Evolutionary conservation across 192 early-diverging fungal species (phyloP), one percentile per base, ranked within the genome.

Genomic region (Backusella circina): DNA sequence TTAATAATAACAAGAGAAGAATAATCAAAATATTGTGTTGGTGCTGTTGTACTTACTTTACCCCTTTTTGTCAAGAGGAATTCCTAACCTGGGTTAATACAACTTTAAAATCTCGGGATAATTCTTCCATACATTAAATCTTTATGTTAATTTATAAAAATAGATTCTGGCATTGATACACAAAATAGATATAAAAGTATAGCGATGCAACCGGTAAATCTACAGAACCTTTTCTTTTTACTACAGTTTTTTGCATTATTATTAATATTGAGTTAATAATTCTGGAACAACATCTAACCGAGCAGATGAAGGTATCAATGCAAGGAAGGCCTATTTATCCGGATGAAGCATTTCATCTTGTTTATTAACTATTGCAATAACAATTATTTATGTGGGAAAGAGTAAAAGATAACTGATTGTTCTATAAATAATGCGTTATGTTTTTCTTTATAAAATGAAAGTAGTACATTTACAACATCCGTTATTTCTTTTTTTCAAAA

Each of bases 211-310:
- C 28, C 26, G 23, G 23, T 61, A 61, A 61, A 61, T 28, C 8
- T 61, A 61, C 18, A 61, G 23, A 12, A 4, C 21, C 23, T 61
- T 61, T 51, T 4, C n/a, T n/a, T 8, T n/a, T 61, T 12, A 28
- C 28, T 4, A 28, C 54, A 61, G 10, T 26, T 10, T 28, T 61
- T 26, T 12, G 1, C 33, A 35, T 44, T 3, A 7, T 12, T 26
- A 21, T 61, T 61, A 61, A 61, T 61, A 28, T 61, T 61, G 54
- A 61, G 23, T 28, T 61, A 28, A 61, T 61, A 61, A 3, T 61
- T 61, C 54, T 61, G 54, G 54, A 61, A 30, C 26, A 61, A 61
- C n/a, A 61, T 61, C 54, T 61, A 61, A 28, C 54, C 54, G 54
- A 28, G 3, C 23, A 12, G 50, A 28, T 26, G 2, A 61, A 28